Conservation (phyloP, 441 rosid species). For the California macrophylla region DNA sequence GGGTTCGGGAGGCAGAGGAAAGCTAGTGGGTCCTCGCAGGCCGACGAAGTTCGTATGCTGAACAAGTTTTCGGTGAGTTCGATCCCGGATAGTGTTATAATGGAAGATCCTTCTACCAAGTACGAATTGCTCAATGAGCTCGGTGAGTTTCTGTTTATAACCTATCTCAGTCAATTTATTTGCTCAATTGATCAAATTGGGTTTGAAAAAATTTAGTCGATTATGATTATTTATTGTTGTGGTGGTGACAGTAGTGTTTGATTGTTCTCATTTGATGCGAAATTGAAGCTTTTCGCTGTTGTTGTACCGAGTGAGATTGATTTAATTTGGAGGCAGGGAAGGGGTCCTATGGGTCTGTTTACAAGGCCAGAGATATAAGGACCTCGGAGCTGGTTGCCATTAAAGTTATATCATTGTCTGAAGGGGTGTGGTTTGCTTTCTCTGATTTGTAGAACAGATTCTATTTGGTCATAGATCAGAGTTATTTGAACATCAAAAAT, state of each 20-base stretch:
- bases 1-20: constrained; percentile 51
- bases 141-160: constrained; percentile 34
- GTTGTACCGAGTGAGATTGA: constrained; percentile 9
- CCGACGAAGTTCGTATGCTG: constrained; percentile 33
- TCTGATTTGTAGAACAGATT: constrained; percentile 8
- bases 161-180: neutral
- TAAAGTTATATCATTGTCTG: constrained; percentile 82
- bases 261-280: neutral
- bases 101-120: constrained; percentile 83
- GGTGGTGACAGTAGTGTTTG: too few relatives aligned
- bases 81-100: constrained; percentile 70
- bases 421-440: constrained; percentile 54
- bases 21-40: constrained; percentile 33
- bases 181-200: neutral
- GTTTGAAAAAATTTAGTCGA: neutral
- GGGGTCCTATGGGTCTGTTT: constrained; percentile 96
- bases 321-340: constrained; percentile 51
- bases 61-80: constrained; percentile 71
- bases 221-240: neutral
- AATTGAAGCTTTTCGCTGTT: neutral
- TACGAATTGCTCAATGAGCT: constrained; percentile 92
- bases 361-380: constrained; percentile 86
- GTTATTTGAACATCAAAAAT: constrained; percentile 13
- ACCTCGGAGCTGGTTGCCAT: constrained; percentile 98
- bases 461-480: constrained; percentile 3